Evolutionary conservation across 2,329 filamentous ascomycete genomes (phyloP).

Genomic region (Ophiostoma himal-ulmi): DNA sequence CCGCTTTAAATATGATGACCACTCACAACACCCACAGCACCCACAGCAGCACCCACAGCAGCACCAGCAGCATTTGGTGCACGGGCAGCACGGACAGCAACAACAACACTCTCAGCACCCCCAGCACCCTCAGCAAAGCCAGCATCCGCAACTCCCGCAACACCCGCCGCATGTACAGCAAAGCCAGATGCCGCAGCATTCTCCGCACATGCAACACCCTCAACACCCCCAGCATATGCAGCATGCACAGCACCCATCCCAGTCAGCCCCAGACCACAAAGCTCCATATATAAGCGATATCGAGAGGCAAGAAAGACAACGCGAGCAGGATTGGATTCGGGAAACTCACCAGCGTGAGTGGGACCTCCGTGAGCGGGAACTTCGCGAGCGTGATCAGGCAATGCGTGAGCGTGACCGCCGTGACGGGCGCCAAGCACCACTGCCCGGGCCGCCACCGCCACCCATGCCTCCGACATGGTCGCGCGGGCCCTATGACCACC

Average conservation of each 20-base stretch:
- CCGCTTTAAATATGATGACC: slow-evolving; percentile 49
- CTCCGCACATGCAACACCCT: slow-evolving; percentile 12
- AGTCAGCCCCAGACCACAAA: slow-evolving; percentile 25
- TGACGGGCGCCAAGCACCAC: slow-evolving; percentile 38
- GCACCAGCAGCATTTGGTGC: slow-evolving; percentile 35
- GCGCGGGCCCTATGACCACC: slow-evolving; percentile 34
- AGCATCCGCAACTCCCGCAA: background rate
- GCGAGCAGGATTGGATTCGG: slow-evolving; percentile 25
- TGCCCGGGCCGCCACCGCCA: slow-evolving; percentile 31
- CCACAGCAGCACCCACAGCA: slow-evolving; percentile 32
- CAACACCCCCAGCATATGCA: slow-evolving; percentile 15
- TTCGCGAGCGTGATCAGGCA: slow-evolving; percentile 28
- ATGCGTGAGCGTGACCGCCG: slow-evolving; percentile 32
- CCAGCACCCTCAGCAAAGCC: background rate
- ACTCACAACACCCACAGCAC: slow-evolving; percentile 30
- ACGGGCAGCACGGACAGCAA: slow-evolving; percentile 29
- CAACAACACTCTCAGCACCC: background rate
- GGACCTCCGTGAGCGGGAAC: slow-evolving; percentile 33
- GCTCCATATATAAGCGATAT: slow-evolving; percentile 18
- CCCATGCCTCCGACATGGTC: slow-evolving; percentile 25
- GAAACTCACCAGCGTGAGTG: slow-evolving; percentile 31
- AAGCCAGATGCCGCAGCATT: slow-evolving; percentile 1
- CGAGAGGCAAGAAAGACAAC: slow-evolving; percentile 23
- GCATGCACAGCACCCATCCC: slow-evolving; percentile 37
- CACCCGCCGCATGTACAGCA: background rate